Conservation (phyloP, 768 basidiomycete species). For the Dacryopinax primogenitus region DNA sequence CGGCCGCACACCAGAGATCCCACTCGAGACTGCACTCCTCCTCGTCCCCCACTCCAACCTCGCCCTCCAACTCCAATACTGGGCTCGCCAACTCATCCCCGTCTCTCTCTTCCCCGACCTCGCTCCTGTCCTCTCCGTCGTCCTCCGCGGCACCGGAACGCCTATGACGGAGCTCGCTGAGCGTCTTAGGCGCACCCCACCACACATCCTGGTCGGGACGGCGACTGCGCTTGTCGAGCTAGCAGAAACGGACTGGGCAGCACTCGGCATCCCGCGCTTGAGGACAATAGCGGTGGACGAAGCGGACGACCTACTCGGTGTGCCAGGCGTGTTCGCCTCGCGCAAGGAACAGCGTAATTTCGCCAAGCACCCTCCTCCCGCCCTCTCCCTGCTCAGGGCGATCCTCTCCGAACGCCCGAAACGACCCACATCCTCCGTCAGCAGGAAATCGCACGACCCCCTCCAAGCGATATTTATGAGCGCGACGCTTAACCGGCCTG, state of each 20-base stretch:
- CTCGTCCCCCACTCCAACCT: conserved; percentile 64
- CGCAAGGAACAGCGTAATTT: conserved; percentile 33
- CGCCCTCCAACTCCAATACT: conserved; percentile 51
- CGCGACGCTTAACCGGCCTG: conserved; percentile 50
- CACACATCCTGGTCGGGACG: conserved; percentile 59
- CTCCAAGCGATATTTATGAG: conserved; percentile 59
- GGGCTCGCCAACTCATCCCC: conserved; percentile 38
- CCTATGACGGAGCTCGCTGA: conserved; percentile 33
- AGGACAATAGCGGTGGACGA: conserved; percentile 61
- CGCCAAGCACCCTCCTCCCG: conserved; percentile 44
- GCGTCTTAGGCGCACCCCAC: conserved; percentile 34
- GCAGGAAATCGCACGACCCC: conserved; percentile 16
- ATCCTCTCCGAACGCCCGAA: conserved; percentile 36
- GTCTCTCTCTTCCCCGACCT: conserved; percentile 26
- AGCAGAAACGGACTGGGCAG: conserved; percentile 33
- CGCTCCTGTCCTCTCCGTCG: conserved; percentile 40
- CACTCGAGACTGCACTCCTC: conserved; percentile 41
- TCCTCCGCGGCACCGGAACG: conserved; percentile 41
- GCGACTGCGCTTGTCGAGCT: conserved; percentile 55
- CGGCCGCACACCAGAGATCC: conserved; percentile 13
- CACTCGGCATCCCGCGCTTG: conserved; percentile 36
- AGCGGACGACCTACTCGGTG: conserved; percentile 57
- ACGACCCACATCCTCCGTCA: conserved; percentile 19
- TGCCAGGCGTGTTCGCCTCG: conserved; percentile 35
- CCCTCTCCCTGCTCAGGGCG: conserved; percentile 45